Evolutionary conservation across 495 filamentous ascomycete species (phyloP).

Genomic region (Chaetomium fimeti): DNA sequence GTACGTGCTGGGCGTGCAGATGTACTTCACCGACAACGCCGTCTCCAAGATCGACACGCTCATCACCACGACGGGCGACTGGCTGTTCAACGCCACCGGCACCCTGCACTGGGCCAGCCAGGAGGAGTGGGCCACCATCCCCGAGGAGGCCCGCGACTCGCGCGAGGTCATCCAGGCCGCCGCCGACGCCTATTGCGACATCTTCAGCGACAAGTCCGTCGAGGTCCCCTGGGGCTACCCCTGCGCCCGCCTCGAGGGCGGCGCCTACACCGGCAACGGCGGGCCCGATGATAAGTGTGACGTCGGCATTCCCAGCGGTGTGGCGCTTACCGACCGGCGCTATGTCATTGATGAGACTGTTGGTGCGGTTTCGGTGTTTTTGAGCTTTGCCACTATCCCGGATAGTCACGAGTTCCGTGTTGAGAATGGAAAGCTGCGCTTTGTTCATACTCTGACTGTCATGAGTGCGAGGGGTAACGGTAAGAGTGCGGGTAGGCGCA

Average conservation of each 20-base stretch:
- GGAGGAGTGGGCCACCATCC: conserved; percentile 49
- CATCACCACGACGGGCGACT: conserved; percentile 44
- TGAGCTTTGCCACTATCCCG: conserved; percentile 46
- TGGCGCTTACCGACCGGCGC: conserved; percentile 41
- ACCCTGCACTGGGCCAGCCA: conserved; percentile 46
- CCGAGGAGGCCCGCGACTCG: conserved; percentile 42
- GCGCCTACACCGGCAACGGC: conserved; percentile 44
- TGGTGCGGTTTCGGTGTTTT: conserved; percentile 47
- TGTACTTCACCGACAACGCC: conserved; percentile 37
- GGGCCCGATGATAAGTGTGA: conserved; percentile 39
- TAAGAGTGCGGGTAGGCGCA: conserved; percentile 11
- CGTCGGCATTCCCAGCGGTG: conserved; percentile 42
- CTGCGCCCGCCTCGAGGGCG: conserved; percentile 50
- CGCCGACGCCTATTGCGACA: conserved; percentile 50
- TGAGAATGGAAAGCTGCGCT: conserved; percentile 49
- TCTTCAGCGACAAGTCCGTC: conserved; percentile 47
- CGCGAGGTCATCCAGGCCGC: conserved; percentile 49
- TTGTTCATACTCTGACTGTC: conserved; percentile 49
- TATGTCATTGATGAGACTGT: conserved; percentile 55
- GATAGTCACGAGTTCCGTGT: conserved; percentile 54
- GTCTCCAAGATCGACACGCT: conserved; percentile 46
- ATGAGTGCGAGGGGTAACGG: conserved; percentile 31
- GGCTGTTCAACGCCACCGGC: conserved; percentile 54
- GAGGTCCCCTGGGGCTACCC: conserved; percentile 51
- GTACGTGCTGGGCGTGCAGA: conserved; percentile 52